Conservation (phyloP, 2,329 filamentous ascomycete genomes). For the Diaporthe aspalathi region DNA sequence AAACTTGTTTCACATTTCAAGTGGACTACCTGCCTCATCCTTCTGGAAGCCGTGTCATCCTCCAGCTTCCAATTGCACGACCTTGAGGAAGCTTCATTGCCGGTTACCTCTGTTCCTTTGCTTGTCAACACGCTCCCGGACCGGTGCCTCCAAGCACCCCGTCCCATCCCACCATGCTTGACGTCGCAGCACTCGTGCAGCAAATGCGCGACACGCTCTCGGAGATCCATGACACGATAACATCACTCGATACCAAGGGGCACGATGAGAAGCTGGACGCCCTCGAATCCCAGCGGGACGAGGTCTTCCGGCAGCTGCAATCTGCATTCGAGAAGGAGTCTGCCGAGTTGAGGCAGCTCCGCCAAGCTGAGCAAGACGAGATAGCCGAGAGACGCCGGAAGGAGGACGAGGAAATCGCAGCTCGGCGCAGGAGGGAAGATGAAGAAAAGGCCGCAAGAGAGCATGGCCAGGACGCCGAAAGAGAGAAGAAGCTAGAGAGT, state of each 20-base stretch:
- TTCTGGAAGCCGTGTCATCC: background rate
- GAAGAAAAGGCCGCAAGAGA: conserved; percentile 47
- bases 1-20: background rate
- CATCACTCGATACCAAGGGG: conserved; percentile 47
- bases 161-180: conserved; percentile 41
- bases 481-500: conserved; percentile 46
- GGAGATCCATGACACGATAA: conserved; percentile 52
- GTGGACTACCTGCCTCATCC: background rate
- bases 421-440: conserved; percentile 51
- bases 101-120: background rate
- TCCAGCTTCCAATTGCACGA: background rate
- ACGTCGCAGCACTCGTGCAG: conserved; percentile 53
- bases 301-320: conserved; percentile 48
- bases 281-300: conserved; percentile 53
- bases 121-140: conserved; percentile 9
- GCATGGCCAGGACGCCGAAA: conserved; percentile 48
- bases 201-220: conserved; percentile 57
- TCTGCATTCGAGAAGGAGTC: conserved; percentile 48
- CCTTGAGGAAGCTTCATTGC: background rate
- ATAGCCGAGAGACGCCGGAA: conserved; percentile 51
- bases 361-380: conserved; percentile 47
- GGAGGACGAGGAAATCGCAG: conserved; percentile 56
- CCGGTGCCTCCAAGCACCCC: conserved; percentile 11
- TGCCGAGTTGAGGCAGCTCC: conserved; percentile 46
- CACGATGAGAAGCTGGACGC: conserved; percentile 53